These are phyloP conservation scores for Starmerella roubikii DNA, from an alignment of 805 yeast genomes.

Conservation along the genomic window DNA sequence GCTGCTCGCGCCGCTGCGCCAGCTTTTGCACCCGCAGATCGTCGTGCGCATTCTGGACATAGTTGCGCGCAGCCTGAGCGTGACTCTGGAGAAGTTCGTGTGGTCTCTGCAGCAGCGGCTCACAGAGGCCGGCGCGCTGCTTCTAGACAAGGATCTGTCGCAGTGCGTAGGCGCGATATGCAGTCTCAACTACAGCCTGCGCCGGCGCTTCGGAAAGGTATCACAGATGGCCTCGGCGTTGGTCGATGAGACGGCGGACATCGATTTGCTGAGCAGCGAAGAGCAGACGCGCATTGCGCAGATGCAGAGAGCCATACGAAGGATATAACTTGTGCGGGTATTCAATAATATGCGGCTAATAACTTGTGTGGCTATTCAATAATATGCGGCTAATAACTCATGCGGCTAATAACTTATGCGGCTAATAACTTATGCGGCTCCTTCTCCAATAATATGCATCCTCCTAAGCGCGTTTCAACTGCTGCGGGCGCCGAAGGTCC, in stretches of 20 bases:
- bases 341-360: too few species aligned
- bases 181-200: conserved; percentile 53
- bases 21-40: conserved; percentile 41
- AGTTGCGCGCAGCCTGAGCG: conserved; percentile 43
- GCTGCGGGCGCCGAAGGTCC: conserved; percentile 19
- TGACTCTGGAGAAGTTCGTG: conserved; percentile 49
- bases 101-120: conserved; percentile 53
- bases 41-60: conserved; percentile 37
- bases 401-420: too few species aligned
- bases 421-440: too few species aligned
- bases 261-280: background rate
- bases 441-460: too few species aligned
- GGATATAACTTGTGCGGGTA: background rate
- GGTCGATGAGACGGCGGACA: conserved; percentile 7
- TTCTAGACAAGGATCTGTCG: conserved; percentile 69
- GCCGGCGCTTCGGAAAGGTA: conserved; percentile 66
- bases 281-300: conserved; percentile 1
- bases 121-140: conserved; percentile 72
- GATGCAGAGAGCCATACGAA: background rate
- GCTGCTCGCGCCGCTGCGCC: conserved; percentile 50
- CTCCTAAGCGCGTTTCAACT: too few species aligned
- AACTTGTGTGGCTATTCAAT: too few species aligned
- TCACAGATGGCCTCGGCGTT: conserved; percentile 61
- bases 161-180: conserved; percentile 53
- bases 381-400: too few species aligned